phyloP scores from a whole-genome alignment of 2,329 filamentous ascomycete genomes.

The Xylariaceae sp. region DNA sequence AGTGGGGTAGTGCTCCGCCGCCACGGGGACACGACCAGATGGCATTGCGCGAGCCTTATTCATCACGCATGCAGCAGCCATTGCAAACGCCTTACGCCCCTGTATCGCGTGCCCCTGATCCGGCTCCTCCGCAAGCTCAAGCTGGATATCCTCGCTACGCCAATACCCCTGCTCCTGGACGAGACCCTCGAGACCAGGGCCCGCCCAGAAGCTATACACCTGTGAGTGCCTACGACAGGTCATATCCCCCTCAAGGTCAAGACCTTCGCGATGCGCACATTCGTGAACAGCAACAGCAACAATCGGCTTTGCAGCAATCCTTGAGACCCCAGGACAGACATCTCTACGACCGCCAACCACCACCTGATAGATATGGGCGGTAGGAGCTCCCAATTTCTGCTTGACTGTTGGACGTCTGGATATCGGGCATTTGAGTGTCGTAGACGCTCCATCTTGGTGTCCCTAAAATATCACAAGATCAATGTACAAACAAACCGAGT shows the following conservation, averaged over 20 bases:
- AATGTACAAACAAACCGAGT: neutral
- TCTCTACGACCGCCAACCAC: slow-evolving; percentile 39
- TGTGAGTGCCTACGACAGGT: slow-evolving; percentile 41
- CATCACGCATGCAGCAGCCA: slow-evolving; percentile 29
- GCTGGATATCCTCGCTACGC: slow-evolving; percentile 43
- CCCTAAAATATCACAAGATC: neutral
- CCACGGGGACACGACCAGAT: slow-evolving; percentile 32
- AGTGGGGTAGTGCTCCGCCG: slow-evolving; percentile 33
- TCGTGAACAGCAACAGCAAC: slow-evolving; percentile 36
- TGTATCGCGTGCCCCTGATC: slow-evolving; percentile 41
- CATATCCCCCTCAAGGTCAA: slow-evolving; percentile 36
- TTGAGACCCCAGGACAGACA: slow-evolving; percentile 42
- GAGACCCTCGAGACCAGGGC: slow-evolving; percentile 42
- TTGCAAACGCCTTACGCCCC: slow-evolving; percentile 37
- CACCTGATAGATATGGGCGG: slow-evolving; percentile 44
- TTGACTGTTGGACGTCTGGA: no score
- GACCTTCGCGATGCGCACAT: slow-evolving; percentile 37
- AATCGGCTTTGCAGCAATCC: slow-evolving; percentile 39
- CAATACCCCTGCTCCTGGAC: slow-evolving; percentile 40
- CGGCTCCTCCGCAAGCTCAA: slow-evolving; percentile 39
- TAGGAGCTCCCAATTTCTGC: slow-evolving; percentile 24
- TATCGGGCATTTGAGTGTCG: no score
- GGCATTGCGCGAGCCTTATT: slow-evolving; percentile 30
- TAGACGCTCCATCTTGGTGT: no score
- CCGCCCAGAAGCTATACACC: slow-evolving; percentile 47